These are phyloP conservation scores for Oldenlandia corymbosa DNA, from an alignment of 257 asterid species.

Conservation along the genomic window DNA sequence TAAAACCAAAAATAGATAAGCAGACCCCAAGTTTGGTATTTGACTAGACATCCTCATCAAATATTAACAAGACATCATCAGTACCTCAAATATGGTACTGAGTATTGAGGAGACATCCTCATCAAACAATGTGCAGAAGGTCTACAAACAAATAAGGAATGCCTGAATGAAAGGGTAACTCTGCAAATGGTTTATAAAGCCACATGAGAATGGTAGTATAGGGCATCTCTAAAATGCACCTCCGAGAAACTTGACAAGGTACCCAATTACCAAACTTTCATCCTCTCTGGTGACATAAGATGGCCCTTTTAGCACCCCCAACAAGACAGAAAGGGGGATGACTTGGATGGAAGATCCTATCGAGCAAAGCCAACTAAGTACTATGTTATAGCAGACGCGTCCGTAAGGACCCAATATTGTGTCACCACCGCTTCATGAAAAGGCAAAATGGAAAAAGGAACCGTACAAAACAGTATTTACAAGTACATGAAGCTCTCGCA, in stretches of 20 bases:
- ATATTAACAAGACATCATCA: no score
- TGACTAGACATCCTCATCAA: no score
- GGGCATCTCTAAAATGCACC: background rate
- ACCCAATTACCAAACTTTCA: background rate
- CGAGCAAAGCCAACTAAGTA: background rate
- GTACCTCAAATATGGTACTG: background rate
- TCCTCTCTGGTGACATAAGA: background rate
- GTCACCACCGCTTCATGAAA: no score
- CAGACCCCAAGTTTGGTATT: no score
- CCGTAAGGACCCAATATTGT: background rate
- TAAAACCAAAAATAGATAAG: constrained; percentile 1
- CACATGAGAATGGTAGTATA: no score
- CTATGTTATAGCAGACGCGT: background rate
- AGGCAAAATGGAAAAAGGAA: no score
- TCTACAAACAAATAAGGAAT: background rate
- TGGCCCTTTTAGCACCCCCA: background rate
- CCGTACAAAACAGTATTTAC: no score
- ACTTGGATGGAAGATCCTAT: background rate
- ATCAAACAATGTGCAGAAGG: background rate
- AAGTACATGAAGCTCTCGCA: background rate
- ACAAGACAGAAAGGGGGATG: background rate
- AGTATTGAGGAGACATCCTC: background rate
- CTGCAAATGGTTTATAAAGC: background rate
- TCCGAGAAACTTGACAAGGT: background rate
- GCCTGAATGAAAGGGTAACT: background rate